These are phyloP conservation scores for Zostera marina DNA, from an alignment of 116 monocot genomes.

Conservation along the genomic window DNA sequence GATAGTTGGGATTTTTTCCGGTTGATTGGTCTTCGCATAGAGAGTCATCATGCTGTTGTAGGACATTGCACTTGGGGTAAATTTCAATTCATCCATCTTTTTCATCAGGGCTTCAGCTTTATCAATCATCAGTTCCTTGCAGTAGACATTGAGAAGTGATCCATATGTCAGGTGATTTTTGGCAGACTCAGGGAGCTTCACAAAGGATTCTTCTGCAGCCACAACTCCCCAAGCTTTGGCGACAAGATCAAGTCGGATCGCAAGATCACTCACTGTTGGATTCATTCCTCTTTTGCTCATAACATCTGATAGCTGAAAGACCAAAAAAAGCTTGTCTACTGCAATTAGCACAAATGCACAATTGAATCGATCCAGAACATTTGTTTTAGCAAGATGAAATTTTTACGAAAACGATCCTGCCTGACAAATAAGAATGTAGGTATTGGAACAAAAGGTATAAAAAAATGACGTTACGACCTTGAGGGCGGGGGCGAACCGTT, in stretches of 20 bases:
- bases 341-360: no score
- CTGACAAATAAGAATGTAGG: no score
- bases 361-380: no score
- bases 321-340: background rate
- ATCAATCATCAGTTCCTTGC: conserved; percentile 73
- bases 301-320: conserved; percentile 65
- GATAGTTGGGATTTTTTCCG: conserved; percentile 50
- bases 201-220: conserved; percentile 79
- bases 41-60: conserved; percentile 98
- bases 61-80: conserved; percentile 58
- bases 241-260: conserved; percentile 74
- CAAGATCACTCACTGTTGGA: conserved; percentile 60
- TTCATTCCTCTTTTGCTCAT: conserved; percentile 93
- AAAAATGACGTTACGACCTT: conserved; percentile 30
- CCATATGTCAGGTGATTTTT: conserved; percentile 80
- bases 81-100: conserved; percentile 85
- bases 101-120: conserved; percentile 78
- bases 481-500: conserved; percentile 54
- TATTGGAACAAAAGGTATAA: background rate
- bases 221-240: conserved; percentile 60
- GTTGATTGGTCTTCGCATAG: conserved; percentile 54
- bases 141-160: conserved; percentile 92
- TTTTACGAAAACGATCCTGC: no score
- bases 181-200: conserved; percentile 62
- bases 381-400: no score